These are phyloP conservation scores for Pestalotiopsis sp. DNA, from an alignment of 2,329 filamentous ascomycete genomes.

Conservation along the genomic window DNA sequence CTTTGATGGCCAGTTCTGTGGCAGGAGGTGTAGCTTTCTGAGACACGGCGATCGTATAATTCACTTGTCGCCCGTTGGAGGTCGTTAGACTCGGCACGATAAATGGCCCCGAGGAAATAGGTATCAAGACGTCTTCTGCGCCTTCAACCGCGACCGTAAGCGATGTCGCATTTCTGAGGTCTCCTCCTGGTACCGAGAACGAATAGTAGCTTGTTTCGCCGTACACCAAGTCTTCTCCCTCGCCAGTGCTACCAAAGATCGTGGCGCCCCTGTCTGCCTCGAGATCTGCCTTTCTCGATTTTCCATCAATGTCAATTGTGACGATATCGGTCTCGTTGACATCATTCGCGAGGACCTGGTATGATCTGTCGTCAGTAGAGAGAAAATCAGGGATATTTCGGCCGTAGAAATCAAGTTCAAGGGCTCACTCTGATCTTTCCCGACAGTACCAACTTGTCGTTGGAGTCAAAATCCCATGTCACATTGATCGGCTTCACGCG, in stretches of 20 bases:
- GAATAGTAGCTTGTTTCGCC: constrained; percentile 20
- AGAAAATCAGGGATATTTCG: neutral
- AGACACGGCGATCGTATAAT: constrained; percentile 20
- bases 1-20: constrained; percentile 15
- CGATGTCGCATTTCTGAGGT: constrained; percentile 16
- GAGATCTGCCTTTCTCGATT: constrained; percentile 17
- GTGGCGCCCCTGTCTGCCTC: constrained; percentile 21
- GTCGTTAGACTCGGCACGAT: constrained; percentile 24
- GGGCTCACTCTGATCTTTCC: constrained; percentile 26
- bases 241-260: constrained; percentile 20
- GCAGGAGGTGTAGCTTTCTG: constrained; percentile 5
- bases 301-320: constrained; percentile 14
- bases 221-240: neutral
- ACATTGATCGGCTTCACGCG: constrained; percentile 29
- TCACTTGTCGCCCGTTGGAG: constrained; percentile 13
- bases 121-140: constrained; percentile 17
- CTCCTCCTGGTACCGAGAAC: constrained; percentile 19
- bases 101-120: constrained; percentile 20
- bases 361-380: neutral
- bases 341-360: constrained; percentile 19
- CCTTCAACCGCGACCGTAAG: constrained; percentile 19
- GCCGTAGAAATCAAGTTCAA: neutral
- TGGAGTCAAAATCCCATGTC: constrained; percentile 24
- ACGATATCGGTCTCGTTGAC: constrained; percentile 12
- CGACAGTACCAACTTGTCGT: constrained; percentile 20